Evolutionary conservation across 495 filamentous ascomycete species (phyloP).

Genomic region (Neurospora sp.): DNA sequence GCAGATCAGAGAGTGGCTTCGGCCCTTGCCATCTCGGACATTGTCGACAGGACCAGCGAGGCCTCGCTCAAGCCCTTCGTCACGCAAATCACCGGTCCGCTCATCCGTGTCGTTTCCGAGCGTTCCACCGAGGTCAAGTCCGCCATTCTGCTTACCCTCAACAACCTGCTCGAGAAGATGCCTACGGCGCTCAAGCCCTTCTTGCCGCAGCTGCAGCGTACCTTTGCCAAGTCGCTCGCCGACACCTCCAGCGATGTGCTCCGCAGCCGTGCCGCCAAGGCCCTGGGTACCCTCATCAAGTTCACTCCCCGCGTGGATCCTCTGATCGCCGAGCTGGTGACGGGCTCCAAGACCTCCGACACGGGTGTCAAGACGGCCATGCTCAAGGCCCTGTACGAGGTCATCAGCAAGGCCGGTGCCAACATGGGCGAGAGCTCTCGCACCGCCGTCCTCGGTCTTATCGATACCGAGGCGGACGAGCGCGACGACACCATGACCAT

Average conservation of each 20-base stretch:
- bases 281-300: constrained; percentile 89
- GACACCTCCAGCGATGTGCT: constrained; percentile 86
- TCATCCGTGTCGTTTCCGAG: constrained; percentile 95
- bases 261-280: constrained; percentile 84
- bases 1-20: constrained; percentile 84
- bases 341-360: constrained; percentile 85
- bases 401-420: constrained; percentile 82
- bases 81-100: constrained; percentile 91
- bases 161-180: constrained; percentile 94
- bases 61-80: constrained; percentile 86
- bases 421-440: constrained; percentile 92
- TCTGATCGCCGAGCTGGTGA: constrained; percentile 72
- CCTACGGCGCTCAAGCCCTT: constrained; percentile 93
- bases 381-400: constrained; percentile 94
- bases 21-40: constrained; percentile 87
- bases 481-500: constrained; percentile 68
- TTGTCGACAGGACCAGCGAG: constrained; percentile 80
- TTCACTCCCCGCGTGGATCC: constrained; percentile 94
- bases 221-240: constrained; percentile 90
- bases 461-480: constrained; percentile 72
- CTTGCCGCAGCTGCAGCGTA: constrained; percentile 89
- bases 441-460: constrained; percentile 67
- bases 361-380: constrained; percentile 87
- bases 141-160: constrained; percentile 86
- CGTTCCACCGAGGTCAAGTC: constrained; percentile 90